Evolutionary conservation across 495 filamentous ascomycete species (phyloP).

Genomic region (Xylaria sp.): DNA sequence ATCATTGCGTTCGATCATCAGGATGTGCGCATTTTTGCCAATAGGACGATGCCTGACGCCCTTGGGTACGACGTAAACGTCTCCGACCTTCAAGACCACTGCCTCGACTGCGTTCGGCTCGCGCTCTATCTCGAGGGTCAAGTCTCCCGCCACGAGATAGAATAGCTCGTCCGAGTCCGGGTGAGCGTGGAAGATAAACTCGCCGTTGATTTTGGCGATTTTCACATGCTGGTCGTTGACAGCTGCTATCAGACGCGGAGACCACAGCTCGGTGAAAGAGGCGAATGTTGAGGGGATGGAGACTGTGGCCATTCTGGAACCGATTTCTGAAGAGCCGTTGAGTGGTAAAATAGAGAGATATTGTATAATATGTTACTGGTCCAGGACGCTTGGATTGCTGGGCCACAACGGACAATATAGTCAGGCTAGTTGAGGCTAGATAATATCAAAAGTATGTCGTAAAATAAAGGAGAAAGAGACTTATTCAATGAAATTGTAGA

Average conservation of each 20-base stretch:
- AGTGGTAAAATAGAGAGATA: not conserved
- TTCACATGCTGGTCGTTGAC: slow-evolving; percentile 11
- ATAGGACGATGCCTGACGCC: slow-evolving; percentile 27
- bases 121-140: not conserved
- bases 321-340: not conserved
- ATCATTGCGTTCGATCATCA: slow-evolving; percentile 26
- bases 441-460: not conserved
- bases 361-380: not conserved
- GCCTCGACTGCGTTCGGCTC: not conserved
- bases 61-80: slow-evolving; percentile 29
- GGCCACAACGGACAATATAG: not conserved
- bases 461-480: not conserved
- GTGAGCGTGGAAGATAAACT: slow-evolving; percentile 6
- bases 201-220: slow-evolving; percentile 4
- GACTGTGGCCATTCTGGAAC: not conserved
- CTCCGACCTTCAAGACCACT: slow-evolving; percentile 25
- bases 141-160: slow-evolving; percentile 7
- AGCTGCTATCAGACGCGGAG: slow-evolving; percentile 6
- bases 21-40: slow-evolving; percentile 20
- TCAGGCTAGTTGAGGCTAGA: not conserved
- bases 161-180: slow-evolving; percentile 11
- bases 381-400: not conserved
- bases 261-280: slow-evolving; percentile 11
- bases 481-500: not conserved
- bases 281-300: slow-evolving; percentile 8